Evolutionary conservation across 2,329 filamentous ascomycete species (phyloP).

Genomic region (Pseudogymnoascus sp.): DNA sequence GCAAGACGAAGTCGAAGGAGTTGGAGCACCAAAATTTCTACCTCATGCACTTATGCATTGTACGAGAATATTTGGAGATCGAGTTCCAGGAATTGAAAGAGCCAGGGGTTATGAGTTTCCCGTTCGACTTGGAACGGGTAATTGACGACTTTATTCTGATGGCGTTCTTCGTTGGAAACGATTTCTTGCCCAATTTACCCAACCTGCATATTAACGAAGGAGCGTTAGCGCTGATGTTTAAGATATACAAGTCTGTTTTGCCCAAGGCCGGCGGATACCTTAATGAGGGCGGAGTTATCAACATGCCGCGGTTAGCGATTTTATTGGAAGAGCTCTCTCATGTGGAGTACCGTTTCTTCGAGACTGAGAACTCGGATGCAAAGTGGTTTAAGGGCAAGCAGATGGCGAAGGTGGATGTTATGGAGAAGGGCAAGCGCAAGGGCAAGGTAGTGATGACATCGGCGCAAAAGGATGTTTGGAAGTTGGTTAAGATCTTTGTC

Average conservation of each 20-base stretch:
- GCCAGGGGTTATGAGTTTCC: conserved; percentile 61
- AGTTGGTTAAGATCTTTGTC: conserved; percentile 74
- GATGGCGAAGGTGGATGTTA: conserved; percentile 58
- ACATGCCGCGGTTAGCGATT: conserved; percentile 67
- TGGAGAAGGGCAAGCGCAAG: conserved; percentile 50
- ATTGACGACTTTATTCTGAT: conserved; percentile 99
- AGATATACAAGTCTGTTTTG: conserved; percentile 84
- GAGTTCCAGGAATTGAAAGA: conserved; percentile 90
- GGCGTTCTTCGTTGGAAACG: conserved; percentile 98
- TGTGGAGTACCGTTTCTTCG: conserved; percentile 88
- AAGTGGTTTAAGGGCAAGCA: conserved; percentile 89
- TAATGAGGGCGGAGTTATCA: conserved; percentile 90
- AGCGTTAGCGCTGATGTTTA: conserved; percentile 93
- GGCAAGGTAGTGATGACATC: conserved; percentile 71
- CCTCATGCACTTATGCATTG: conserved; percentile 92
- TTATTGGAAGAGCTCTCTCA: conserved; percentile 78
- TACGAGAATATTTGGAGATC: conserved; percentile 90
- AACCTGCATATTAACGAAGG: conserved; percentile 98
- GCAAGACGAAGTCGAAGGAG: conserved; percentile 80
- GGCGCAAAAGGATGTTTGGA: conserved; percentile 74
- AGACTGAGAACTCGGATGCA: conserved; percentile 78
- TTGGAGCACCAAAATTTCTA: conserved; percentile 98
- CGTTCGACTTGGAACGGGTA: conserved; percentile 88
- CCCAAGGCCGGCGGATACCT: conserved; percentile 88
- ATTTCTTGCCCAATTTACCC: conserved; percentile 95